Evolutionary conservation across 495 filamentous ascomycete genomes (phyloP).

Genomic region (Xylaria bambusicola): DNA sequence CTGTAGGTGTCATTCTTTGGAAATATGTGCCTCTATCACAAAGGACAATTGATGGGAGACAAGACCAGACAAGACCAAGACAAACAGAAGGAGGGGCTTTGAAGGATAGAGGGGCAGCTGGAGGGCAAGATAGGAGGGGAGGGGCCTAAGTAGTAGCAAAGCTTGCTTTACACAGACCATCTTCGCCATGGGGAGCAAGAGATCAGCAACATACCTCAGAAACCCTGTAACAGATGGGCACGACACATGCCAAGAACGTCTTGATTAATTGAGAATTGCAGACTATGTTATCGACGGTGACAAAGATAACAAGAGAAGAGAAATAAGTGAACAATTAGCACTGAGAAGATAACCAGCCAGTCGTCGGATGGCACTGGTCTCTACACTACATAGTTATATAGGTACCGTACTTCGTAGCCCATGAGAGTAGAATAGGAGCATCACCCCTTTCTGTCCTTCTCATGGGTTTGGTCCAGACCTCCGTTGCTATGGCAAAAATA

Average conservation of each 20-base stretch:
- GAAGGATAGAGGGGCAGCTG: too few species aligned
- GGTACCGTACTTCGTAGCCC: too few species aligned
- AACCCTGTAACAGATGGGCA: slow-evolving; percentile 5
- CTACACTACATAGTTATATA: too few species aligned
- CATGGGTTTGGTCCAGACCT: background rate
- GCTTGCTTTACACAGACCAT: background rate
- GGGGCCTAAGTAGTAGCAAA: background rate
- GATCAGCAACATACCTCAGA: slow-evolving; percentile 17
- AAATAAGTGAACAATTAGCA: background rate
- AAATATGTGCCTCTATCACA: too few species aligned
- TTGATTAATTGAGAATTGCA: background rate
- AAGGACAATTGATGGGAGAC: too few species aligned
- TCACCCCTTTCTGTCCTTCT: background rate
- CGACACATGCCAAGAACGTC: background rate
- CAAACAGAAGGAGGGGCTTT: slow-evolving; percentile 7
- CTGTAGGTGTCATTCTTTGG: background rate
- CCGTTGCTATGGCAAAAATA: slow-evolving; percentile 4
- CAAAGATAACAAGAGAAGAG: background rate
- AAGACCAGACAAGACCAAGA: background rate
- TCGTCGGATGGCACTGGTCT: too few species aligned
- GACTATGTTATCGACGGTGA: too few species aligned
- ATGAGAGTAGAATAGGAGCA: too few species aligned
- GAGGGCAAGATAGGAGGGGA: background rate
- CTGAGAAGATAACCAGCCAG: too few species aligned
- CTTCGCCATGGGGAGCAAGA: background rate